Evolutionary conservation across 2,329 filamentous ascomycete genomes (phyloP), one percentile per base, ranked within the genome.

Genomic region (Aureobasidium musti): DNA sequence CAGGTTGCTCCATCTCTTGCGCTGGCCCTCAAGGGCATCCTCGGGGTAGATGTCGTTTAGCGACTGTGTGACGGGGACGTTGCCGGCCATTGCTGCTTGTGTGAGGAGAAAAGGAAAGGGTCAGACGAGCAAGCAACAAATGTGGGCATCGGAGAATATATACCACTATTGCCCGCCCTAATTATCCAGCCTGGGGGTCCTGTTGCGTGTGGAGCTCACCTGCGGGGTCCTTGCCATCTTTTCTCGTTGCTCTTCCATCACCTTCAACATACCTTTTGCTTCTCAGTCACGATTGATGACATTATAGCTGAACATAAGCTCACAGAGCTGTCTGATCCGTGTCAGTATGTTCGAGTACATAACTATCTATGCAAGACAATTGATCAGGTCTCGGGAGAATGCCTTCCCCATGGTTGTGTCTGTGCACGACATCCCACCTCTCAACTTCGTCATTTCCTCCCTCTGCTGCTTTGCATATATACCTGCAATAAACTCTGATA

Each of bases 11-110:
- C 94, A 98, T 79, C 95, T 85, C 71, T 84, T 81, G 52, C 82
- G 84, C 77, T 97, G 90, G 30, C 83, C 80, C 8, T 84, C 76
- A 21, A 92, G 79, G 54, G 89, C 87, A 76, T 92, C 87, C 37
- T 86, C 80, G 23, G 91, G 89, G 80, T 98, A 98, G 75, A 97
- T 91, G 76, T 94, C 90, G 71, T 86, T 82, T 72, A 97, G 83
- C 33, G 89, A 88, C 71, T 84, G 85, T 67, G 91, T 89, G 70
- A 89, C 86, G 68, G 93, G 93, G 63, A 97, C 92, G 21, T 78
- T 57, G 28, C 49, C 59, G 14, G 57, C 77, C 73, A 74, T 74
- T 52, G 28, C 43, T 57, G 43, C 49, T 30, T 17, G 6, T 10
- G 35, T 39, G 35, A 39, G 35, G 35, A 21, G 60, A 23, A 35